phyloP scores from a whole-genome alignment of 2,329 filamentous ascomycete species.

The Penicillium sp. region DNA sequence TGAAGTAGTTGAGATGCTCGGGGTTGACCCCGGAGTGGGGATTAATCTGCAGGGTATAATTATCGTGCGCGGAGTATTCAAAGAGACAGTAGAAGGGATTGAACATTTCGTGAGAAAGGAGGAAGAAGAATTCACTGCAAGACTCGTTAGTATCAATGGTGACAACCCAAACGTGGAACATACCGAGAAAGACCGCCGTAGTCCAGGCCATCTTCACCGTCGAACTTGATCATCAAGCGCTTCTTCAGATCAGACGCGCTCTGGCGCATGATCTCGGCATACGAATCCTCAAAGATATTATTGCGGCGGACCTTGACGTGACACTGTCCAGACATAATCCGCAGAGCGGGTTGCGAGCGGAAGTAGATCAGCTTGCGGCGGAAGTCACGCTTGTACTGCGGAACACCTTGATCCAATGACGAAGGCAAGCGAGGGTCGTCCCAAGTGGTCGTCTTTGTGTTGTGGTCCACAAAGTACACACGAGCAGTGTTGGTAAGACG shows the following conservation, averaged over 20 bases:
- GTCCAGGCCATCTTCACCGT: conserved; percentile 94
- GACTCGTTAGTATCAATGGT: conserved; percentile 24
- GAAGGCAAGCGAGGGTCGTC: conserved; percentile 93
- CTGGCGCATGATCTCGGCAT: conserved; percentile 96
- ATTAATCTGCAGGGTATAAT: conserved; percentile 99
- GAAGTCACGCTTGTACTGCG: conserved; percentile 99
- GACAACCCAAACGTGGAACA: conserved; percentile 17
- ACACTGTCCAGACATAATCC: conserved; percentile 92
- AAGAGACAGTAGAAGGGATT: conserved; percentile 99
- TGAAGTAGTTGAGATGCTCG: conserved; percentile 99
- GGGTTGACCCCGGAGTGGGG: conserved; percentile 98
- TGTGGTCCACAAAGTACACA: conserved; percentile 98
- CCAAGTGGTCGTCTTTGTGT: conserved; percentile 99
- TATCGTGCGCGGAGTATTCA: conserved; percentile 99
- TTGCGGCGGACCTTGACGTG: conserved; percentile 96
- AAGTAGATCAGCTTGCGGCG: conserved; percentile 98
- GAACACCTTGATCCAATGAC: conserved; percentile 94
- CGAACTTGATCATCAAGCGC: conserved; percentile 98
- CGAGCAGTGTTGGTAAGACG: conserved; percentile 94
- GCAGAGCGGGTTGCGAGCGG: conserved; percentile 91
- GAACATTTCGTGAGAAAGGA: conserved; percentile 99
- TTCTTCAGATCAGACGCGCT: conserved; percentile 96
- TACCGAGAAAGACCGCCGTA: conserved; percentile 89
- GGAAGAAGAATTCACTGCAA: conserved; percentile 91
- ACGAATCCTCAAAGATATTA: conserved; percentile 98